Base-by-base conservation (phyloP, 768 basidiomycete genomes). In the Coprinellus aureogranulatus region DNA sequence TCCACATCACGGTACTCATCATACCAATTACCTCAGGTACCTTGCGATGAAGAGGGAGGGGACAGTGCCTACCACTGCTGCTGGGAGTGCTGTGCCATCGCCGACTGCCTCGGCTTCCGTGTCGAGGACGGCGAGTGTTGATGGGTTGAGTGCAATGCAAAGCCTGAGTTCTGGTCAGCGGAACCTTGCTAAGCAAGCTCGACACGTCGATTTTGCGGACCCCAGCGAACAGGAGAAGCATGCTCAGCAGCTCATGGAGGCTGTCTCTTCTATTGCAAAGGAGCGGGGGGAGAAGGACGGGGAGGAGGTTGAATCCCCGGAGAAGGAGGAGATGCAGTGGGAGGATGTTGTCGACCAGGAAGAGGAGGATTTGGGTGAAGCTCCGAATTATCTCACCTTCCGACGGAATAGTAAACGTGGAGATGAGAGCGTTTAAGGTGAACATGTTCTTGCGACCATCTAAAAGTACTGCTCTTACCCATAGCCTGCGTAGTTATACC, bases 21-120 rank as follows among this genome's bases (percentile, higher is more conserved):
- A 34, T 20, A 23, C 34, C 18, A 52, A 52, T 39, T 52, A 52
- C 34, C 50, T 52, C 50, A 34, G 50, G 34, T 52, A 52, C 30
- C 50, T 52, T 3, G 50, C 50, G 31, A 52, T 52, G 50, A 52
- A 52, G 31, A 14, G 50, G 16, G 50, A 52, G 31, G 50, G 50
- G 4, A 52, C 50, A 20, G 30, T 39, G 34, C 30, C 50, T 18
- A n/a, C 27, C 28, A 20, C 11, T n/a, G 50, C 27, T 16, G 14
- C 27, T 27, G 50, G n/a, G 1, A 52, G 50, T 37, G 50, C 31
- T 20, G 31, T 14, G 16, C 31, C 14, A 16, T 37, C 50, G 6
- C 50, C 50, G 10, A 22, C 34, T 4, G 50, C 34, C 4, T 25
- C 34, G n/a, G 22, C 22, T 20, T 11, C 27, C 16, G 30, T 52